Evolutionary conservation across 2,329 filamentous ascomycete genomes (phyloP).

Genomic region (Scedosporium minutisporum): DNA sequence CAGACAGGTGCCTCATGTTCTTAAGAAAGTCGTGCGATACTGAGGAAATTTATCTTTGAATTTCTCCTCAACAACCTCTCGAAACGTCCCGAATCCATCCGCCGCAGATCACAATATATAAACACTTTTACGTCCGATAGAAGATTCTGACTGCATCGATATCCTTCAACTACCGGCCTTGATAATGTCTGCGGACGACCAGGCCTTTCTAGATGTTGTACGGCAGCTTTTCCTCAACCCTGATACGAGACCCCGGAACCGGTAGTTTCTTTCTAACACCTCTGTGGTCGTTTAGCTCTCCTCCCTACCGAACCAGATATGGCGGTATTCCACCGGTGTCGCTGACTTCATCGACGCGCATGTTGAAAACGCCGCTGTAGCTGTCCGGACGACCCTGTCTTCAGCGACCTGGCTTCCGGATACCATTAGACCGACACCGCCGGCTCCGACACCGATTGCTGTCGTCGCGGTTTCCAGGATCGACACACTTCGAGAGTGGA

Average conservation of each 20-base stretch:
- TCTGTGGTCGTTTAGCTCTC: slow-evolving; percentile 30
- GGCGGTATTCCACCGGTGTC: slow-evolving; percentile 59
- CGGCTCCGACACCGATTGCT: slow-evolving; percentile 25
- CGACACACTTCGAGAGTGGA: slow-evolving; percentile 60
- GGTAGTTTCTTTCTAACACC: background rate
- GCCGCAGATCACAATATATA: background rate
- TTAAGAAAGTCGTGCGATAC: too few species aligned
- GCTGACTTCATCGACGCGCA: slow-evolving; percentile 74
- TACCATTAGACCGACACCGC: slow-evolving; percentile 48
- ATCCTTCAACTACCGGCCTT: slow-evolving; percentile 8
- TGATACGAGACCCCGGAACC: background rate
- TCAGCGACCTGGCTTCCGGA: slow-evolving; percentile 65
- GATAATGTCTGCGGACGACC: slow-evolving; percentile 69
- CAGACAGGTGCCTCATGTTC: too few species aligned
- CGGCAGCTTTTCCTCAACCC: slow-evolving; percentile 20
- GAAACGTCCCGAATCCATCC: background rate
- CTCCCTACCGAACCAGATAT: slow-evolving; percentile 52
- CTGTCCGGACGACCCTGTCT: slow-evolving; percentile 60
- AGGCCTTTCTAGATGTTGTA: slow-evolving; percentile 69
- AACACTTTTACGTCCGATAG: background rate
- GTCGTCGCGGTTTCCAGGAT: slow-evolving; percentile 24
- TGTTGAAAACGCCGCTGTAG: slow-evolving; percentile 65
- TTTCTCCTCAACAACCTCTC: background rate
- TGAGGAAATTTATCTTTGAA: background rate
- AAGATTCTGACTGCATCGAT: background rate